Conservation (phyloP, 768 basidiomycete genomes). For the Naganishia onofrii region DNA sequence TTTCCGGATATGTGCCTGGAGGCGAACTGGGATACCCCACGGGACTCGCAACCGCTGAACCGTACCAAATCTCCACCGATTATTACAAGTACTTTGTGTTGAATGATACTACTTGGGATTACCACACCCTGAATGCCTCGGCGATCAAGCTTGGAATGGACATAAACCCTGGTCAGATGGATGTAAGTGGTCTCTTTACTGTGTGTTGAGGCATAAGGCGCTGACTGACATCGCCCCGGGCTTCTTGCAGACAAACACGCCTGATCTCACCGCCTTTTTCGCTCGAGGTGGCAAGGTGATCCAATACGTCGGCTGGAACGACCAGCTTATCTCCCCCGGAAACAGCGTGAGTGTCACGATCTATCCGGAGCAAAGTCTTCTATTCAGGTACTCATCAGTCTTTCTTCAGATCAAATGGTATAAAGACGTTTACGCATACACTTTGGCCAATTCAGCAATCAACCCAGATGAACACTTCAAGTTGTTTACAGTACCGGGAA, state of each 20-base stretch:
- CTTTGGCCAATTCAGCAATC: neutral
- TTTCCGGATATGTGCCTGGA: slow-evolving; percentile 15
- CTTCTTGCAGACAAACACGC: slow-evolving; percentile 5
- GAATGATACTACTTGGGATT: slow-evolving; percentile 21
- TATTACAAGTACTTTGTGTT: slow-evolving; percentile 24
- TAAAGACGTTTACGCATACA: slow-evolving; percentile 20
- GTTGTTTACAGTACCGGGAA: slow-evolving; percentile 10
- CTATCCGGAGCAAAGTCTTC: neutral
- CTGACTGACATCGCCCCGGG: neutral
- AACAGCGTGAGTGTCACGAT: neutral
- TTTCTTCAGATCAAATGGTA: slow-evolving; percentile 14
- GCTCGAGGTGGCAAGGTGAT: slow-evolving; percentile 20
- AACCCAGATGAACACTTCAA: slow-evolving; percentile 11
- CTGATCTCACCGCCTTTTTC: slow-evolving; percentile 17
- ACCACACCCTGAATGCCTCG: slow-evolving; percentile 10
- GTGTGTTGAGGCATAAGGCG: neutral
- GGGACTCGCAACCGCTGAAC: slow-evolving; percentile 5
- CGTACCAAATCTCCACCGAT: slow-evolving; percentile 16
- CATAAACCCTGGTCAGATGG: slow-evolving; percentile 18
- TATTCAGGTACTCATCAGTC: too few species aligned
- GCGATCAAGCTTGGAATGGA: slow-evolving; percentile 9
- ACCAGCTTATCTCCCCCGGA: slow-evolving; percentile 20
- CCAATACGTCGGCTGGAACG: slow-evolving; percentile 21
- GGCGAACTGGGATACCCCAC: slow-evolving; percentile 12
- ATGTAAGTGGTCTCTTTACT: neutral